Evolutionary conservation across 495 filamentous ascomycete genomes (phyloP), one percentile per base, ranked within the genome.

Genomic region (Neurospora tetrasperma): DNA sequence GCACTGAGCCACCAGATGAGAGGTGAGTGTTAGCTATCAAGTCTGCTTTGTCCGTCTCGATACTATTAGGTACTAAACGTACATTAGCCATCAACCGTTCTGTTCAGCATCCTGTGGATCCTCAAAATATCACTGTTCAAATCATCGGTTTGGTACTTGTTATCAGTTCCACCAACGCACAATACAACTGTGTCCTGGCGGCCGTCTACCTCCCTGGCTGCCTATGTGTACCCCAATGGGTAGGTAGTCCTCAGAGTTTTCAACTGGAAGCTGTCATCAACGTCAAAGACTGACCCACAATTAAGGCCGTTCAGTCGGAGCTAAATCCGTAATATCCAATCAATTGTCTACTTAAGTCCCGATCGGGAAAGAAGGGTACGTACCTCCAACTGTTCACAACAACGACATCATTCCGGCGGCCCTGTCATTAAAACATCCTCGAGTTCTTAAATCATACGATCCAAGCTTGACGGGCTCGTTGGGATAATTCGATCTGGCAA

Each of bases 101-200:
- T 77, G 71, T 89, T 87, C 9, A 91, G 78, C 85, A 90, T 89
- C 12, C 87, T 81, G 70, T 90, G 97, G 31, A 97, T 94, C 80
- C 96, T 97, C 59, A 97, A 82, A 72, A 96, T 94, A 79, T 95
- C 96, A 78, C 92, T 96, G 78, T 96, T 92, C 10, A 88, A 89
- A 69, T 91, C 89, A 77, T 93, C 91, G 11, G 93, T 92, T 40
- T 86, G 85, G 77, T 95, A 96, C 75, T 94, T 93, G 76, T 97
- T 95, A 2, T 93, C 93, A 0, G 94, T 97, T 35, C 94, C 94
- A 78, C 96, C 94, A 73, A 97, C 96, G 77, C 93, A 96, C 5
- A 96, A 84, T n/a, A 97, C 88, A 59, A 96, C 80, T 73, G 85
- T 86, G 8, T 78, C 14, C 42, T 42, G 14, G 14, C 42, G 14